Percentiles rank a stretch among this genome's conserved stretches.
phyloP scores from a whole-genome alignment of 805 yeast genomes.

The Candida silvicultrix region DNA sequence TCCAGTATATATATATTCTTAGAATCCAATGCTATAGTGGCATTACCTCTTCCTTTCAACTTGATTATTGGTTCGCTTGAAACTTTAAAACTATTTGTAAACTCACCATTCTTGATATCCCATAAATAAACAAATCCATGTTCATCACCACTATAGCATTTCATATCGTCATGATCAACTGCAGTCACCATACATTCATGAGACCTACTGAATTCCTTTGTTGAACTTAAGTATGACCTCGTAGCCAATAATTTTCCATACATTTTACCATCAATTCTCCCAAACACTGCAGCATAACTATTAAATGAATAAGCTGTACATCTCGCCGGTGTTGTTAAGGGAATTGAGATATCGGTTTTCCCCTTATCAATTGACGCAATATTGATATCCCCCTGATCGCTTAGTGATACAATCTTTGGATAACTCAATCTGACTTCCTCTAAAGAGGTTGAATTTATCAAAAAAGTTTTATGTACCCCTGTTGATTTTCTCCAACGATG shows the following conservation, averaged over 20 bases:
- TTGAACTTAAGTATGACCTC: slow-evolving; percentile 11
- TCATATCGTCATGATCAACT: slow-evolving; percentile 9
- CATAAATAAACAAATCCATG: slow-evolving; percentile 11
- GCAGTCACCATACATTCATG: slow-evolving; percentile 11
- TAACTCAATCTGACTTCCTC: slow-evolving; percentile 9
- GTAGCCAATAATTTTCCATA: slow-evolving; percentile 9
- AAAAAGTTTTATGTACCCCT: slow-evolving; percentile 7
- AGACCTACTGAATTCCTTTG: slow-evolving; percentile 2
- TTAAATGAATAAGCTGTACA: slow-evolving; percentile 11
- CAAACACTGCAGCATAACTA: slow-evolving; percentile 12
- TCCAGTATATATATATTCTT: slow-evolving; percentile 5
- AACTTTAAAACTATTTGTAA: slow-evolving; percentile 5
- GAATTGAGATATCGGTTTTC: slow-evolving; percentile 12
- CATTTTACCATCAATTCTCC: slow-evolving; percentile 14
- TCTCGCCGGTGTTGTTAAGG: slow-evolving; percentile 13
- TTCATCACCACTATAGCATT: slow-evolving; percentile 18
- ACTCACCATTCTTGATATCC: slow-evolving; percentile 9
- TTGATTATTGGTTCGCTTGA: slow-evolving; percentile 2
- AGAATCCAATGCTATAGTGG: slow-evolving; percentile 6
- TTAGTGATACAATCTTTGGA: slow-evolving; percentile 11
- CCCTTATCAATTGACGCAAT: slow-evolving; percentile 10
- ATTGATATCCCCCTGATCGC: slow-evolving; percentile 13
- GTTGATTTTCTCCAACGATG: slow-evolving; percentile 14
- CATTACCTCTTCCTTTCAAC: slow-evolving; percentile 7
- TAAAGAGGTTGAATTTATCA: slow-evolving; percentile 4